Base-by-base conservation (phyloP, 164 flowering plant species). In the Akebia trifoliata region DNA sequence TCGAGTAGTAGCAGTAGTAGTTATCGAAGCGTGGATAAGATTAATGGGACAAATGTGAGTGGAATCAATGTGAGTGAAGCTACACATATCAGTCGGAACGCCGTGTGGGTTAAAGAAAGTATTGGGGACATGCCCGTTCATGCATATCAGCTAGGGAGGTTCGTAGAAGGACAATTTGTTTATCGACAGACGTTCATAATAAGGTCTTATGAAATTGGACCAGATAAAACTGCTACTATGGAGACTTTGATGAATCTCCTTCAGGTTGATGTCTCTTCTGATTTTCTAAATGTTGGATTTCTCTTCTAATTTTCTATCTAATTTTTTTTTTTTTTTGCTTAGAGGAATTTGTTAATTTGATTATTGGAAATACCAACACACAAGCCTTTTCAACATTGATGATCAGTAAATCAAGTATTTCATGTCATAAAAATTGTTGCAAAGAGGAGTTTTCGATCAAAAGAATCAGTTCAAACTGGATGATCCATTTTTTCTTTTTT, bases 121-220 rank as follows among this genome's bases (percentile, higher is more conserved):
- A 46, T 21, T 12, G 57, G 14, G 26, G 71, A 59, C 5, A 29
- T 31, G 17, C 71, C 72, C 2, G 45, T 51, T 26, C 77, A 66
- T 34, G 61, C 69, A 1, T 71, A 24, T 32, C 44, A 70, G 71
- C 66, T 70, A 0, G 90, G 95, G 39, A 74, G 77, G 34, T 79
- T 87, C 49, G 79, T 78, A 22, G 87, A 81, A 52, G 83, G 67
- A 1, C 54, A 71, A 50, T 70, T 65, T 55, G 84, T 81, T n/a
- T 88, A 77, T 48, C 61, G 86, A 54, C 92, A 87, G 60, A 69
- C 71, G 0, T 80, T 85, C 48, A 69, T 78, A 4, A 83, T 87
- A 26, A 76, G 96, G 68, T 85, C 92, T 8, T 88, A 88, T 68
- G 96, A 88, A 48, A 81, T 81, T 51, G 96, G 96, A 30, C 85